phyloP scores from a whole-genome alignment of 306 rosid species.

The Rubus idaeus region DNA sequence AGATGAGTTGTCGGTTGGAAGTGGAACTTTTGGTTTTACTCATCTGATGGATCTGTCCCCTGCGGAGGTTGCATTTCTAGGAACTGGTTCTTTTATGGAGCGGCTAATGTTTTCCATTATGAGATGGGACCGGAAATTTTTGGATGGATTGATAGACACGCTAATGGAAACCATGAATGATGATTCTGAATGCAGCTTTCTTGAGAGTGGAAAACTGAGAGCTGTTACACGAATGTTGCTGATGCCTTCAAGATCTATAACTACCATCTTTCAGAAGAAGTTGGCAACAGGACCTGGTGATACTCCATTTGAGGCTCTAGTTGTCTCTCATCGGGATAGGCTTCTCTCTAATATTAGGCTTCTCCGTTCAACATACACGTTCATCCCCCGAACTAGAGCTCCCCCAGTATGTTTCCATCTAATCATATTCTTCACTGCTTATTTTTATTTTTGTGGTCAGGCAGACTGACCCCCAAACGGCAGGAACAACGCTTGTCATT shows the following conservation, averaged over 20 bases:
- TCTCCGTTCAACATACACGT: conserved; percentile 82
- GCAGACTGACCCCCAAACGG: background rate
- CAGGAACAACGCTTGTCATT: conserved; percentile 13
- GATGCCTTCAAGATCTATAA: conserved; percentile 68
- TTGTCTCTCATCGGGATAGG: conserved; percentile 70
- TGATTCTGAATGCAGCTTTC: conserved; percentile 51
- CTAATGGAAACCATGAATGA: conserved; percentile 49
- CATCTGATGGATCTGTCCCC: conserved; percentile 84
- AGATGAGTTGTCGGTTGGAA: conserved; percentile 29
- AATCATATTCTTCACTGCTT: conserved; percentile 21
- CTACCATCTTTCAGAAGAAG: conserved; percentile 42
- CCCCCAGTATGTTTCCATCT: conserved; percentile 71
- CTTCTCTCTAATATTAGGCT: conserved; percentile 68
- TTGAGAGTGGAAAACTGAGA: conserved; percentile 70
- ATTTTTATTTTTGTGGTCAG: background rate
- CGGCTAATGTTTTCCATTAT: conserved; percentile 65
- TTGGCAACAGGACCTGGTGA: conserved; percentile 62
- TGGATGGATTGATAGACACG: conserved; percentile 57
- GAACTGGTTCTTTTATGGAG: conserved; percentile 76
- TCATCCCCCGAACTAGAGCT: conserved; percentile 85
- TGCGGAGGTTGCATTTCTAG: conserved; percentile 77
- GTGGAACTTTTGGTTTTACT: conserved; percentile 86
- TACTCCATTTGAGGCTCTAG: conserved; percentile 82
- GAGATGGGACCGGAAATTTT: conserved; percentile 61
- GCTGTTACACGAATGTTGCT: conserved; percentile 78